These are phyloP conservation scores for Coleophoma crateriformis DNA, from an alignment of 2,329 filamentous ascomycete species.

Conservation along the genomic window DNA sequence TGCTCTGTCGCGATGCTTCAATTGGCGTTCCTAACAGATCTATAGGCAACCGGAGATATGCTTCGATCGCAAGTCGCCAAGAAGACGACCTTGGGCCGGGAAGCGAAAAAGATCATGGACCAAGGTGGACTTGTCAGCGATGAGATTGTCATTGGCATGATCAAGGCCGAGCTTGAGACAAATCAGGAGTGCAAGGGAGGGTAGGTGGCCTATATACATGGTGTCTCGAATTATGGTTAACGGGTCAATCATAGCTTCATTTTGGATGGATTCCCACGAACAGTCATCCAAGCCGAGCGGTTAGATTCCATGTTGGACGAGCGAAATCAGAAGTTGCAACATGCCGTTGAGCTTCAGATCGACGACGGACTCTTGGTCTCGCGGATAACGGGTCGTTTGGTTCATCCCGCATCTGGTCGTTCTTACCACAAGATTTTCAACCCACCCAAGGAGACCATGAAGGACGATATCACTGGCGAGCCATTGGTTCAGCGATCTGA, in stretches of 20 bases:
- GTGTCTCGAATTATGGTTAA: conserved; percentile 5
- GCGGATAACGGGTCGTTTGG: conserved; percentile 90
- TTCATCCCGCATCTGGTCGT: conserved; percentile 93
- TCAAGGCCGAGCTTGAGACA: conserved; percentile 90
- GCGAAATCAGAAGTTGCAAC: conserved; percentile 80
- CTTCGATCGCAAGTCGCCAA: conserved; percentile 95
- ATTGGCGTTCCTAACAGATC: neutral
- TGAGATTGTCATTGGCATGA: conserved; percentile 99
- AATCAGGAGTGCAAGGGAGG: conserved; percentile 96
- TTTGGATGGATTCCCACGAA: conserved; percentile 96
- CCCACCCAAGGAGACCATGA: conserved; percentile 91
- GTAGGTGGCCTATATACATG: conserved; percentile 45
- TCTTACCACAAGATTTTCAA: conserved; percentile 99
- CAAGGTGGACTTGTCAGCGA: conserved; percentile 95
- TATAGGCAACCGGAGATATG: conserved; percentile 96
- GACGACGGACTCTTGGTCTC: conserved; percentile 90
- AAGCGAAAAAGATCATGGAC: conserved; percentile 99
- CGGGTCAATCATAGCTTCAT: conserved; percentile 68
- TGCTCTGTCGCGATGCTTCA: neutral
- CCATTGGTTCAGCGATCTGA: conserved; percentile 93
- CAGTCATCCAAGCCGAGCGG: conserved; percentile 89
- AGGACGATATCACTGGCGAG: conserved; percentile 94
- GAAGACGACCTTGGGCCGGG: conserved; percentile 88
- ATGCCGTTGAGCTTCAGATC: conserved; percentile 95
- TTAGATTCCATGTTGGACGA: conserved; percentile 84